Percentiles rank a stretch among this genome's conserved stretches.
Evolutionary conservation across 2,329 filamentous ascomycete species (phyloP).

Genomic region (Rutstroemia sp.): DNA sequence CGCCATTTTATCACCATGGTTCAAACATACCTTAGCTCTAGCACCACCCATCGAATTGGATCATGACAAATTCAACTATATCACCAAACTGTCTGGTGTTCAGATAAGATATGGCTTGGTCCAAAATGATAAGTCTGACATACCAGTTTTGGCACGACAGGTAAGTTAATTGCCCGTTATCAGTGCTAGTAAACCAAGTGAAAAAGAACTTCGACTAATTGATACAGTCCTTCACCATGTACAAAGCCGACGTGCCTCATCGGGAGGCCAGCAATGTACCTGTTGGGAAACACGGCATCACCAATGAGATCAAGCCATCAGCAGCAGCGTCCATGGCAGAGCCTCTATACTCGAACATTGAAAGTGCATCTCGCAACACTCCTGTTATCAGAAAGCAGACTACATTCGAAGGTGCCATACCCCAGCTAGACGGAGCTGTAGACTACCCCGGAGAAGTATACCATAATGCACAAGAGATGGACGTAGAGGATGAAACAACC

Average conservation of each 20-base stretch:
- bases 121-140: neutral
- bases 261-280: neutral
- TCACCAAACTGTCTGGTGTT: neutral
- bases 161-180: too few species aligned
- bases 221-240: neutral
- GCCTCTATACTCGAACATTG: neutral
- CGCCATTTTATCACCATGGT: neutral
- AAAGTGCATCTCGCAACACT: neutral
- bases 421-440: neutral
- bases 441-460: neutral
- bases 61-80: rapidly evolving
- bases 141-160: neutral
- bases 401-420: neutral
- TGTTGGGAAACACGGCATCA: neutral
- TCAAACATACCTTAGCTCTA: neutral
- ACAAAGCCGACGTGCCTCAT: neutral
- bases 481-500: neutral
- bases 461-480: neutral
- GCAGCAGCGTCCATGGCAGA: neutral
- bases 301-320: neutral
- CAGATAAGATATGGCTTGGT: neutral
- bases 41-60: neutral
- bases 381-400: too few species aligned
- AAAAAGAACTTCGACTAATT: too few species aligned
- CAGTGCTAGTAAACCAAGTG: too few species aligned